A percentile compares a stretch with the other conserved stretches of the same genome.
Evolutionary conservation across 2,329 filamentous ascomycete genomes (phyloP).

Genomic region (Xylariaceae sp.): DNA sequence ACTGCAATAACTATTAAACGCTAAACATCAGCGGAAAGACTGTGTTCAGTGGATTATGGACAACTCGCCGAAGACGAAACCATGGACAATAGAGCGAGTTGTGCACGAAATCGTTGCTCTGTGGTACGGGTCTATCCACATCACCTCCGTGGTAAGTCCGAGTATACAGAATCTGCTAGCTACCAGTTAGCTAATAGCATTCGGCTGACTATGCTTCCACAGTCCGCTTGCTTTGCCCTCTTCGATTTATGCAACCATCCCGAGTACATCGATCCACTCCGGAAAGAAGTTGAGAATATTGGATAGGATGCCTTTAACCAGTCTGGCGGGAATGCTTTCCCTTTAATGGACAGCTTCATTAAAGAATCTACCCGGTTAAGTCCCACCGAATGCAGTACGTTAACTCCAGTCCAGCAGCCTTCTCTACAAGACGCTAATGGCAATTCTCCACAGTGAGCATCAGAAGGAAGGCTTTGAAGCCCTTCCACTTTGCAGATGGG

Average conservation of each 20-base stretch:
- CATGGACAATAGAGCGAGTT: conserved; percentile 20
- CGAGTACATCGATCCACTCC: conserved; percentile 9
- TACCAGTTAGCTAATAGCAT: background rate
- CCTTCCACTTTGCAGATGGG: conserved; percentile 7
- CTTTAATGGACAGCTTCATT: background rate
- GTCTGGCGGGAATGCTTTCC: background rate
- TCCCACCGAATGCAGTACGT: background rate
- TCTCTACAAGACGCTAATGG: too few species aligned
- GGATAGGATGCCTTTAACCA: background rate
- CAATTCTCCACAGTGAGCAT: conserved; percentile 6
- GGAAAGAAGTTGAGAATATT: background rate
- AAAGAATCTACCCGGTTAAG: background rate
- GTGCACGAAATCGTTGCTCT: conserved; percentile 26
- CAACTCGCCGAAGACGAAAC: conserved; percentile 14
- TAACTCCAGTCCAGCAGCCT: background rate
- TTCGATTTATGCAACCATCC: conserved; percentile 13
- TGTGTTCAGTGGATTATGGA: conserved; percentile 29
- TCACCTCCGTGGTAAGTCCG: conserved; percentile 15
- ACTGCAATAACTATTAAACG: background rate
- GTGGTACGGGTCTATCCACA: conserved; percentile 27
- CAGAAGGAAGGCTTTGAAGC: conserved; percentile 2
- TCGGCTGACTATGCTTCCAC: background rate
- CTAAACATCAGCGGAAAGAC: conserved; percentile 7
- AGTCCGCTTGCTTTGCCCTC: conserved; percentile 14
- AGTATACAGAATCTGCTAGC: background rate